Evolutionary conservation across 352 stramenopile species (phyloP).

Genomic region (Phytophthora macrochlamydospora): DNA sequence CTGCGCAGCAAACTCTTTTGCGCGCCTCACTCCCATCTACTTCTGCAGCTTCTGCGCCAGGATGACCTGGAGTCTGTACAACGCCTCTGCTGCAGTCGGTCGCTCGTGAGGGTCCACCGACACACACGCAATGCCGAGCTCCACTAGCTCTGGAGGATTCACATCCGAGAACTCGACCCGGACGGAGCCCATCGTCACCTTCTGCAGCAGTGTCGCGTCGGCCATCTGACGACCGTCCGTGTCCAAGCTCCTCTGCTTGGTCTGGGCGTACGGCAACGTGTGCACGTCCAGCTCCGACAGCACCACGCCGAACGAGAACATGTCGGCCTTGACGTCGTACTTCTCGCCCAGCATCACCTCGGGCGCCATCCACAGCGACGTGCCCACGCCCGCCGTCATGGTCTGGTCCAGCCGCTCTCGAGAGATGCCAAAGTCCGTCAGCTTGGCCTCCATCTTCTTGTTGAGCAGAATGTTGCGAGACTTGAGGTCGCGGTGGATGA

Average conservation of each 20-base stretch:
- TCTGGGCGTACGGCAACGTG: slow-evolving; percentile 21
- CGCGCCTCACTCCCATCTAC: too few species aligned
- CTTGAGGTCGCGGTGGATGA: slow-evolving; percentile 64
- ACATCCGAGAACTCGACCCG: slow-evolving; percentile 26
- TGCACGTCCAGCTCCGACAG: slow-evolving; percentile 31
- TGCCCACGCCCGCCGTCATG: slow-evolving; percentile 27
- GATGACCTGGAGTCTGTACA: slow-evolving; percentile 27
- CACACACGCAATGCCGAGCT: slow-evolving; percentile 24
- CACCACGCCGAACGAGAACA: slow-evolving; percentile 39
- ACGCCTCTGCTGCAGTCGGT: slow-evolving; percentile 22
- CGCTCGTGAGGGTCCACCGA: slow-evolving; percentile 21
- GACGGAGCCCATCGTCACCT: slow-evolving; percentile 23
- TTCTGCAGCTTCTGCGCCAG: not conserved
- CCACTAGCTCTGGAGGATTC: slow-evolving; percentile 4
- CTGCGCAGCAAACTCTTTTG: too few species aligned
- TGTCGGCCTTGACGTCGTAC: slow-evolving; percentile 35
- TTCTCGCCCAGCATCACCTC: slow-evolving; percentile 30
- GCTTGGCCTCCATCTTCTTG: slow-evolving; percentile 23
- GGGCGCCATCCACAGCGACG: slow-evolving; percentile 32
- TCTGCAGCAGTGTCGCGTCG: slow-evolving; percentile 31
- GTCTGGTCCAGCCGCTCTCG: slow-evolving; percentile 15
- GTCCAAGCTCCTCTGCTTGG: slow-evolving; percentile 8
- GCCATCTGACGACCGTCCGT: slow-evolving; percentile 6
- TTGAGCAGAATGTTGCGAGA: slow-evolving; percentile 58
- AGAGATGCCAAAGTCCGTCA: slow-evolving; percentile 35